phyloP scores from a whole-genome alignment of 305 asterid species.

The Ajuga reptans region DNA sequence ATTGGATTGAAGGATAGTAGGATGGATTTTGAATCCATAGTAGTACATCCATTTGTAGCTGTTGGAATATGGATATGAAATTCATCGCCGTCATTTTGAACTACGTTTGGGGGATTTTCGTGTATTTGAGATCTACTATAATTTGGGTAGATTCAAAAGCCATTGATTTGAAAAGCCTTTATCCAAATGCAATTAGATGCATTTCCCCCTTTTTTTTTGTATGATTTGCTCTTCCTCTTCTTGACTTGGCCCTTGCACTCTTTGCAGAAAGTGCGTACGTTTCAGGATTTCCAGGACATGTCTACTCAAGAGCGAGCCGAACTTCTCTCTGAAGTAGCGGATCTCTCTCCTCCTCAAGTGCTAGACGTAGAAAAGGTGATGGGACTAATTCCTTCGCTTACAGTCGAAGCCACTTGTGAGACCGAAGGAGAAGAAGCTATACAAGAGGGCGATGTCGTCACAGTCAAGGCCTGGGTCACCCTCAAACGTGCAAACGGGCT shows the following conservation, averaged over 20 bases:
- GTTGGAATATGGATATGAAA: not conserved
- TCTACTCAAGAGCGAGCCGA: constrained; percentile 49
- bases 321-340: constrained; percentile 56
- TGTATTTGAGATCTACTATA: not conserved
- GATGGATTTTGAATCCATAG: not conserved
- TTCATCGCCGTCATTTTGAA: not conserved
- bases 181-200: not conserved
- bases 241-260: not conserved
- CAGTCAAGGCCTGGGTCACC: constrained; percentile 76
- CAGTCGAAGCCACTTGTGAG: constrained; percentile 61
- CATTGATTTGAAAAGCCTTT: not conserved
- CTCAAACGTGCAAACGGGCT: constrained; percentile 70
- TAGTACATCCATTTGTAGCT: not conserved
- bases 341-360: constrained; percentile 46
- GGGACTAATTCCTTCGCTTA: constrained; percentile 58
- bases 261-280: constrained; percentile 50
- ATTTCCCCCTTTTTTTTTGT: not conserved
- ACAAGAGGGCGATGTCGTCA: constrained; percentile 80
- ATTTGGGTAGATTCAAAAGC: not conserved
- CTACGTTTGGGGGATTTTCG: not conserved
- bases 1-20: not conserved
- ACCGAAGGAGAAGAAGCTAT: constrained; percentile 93
- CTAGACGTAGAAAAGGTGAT: constrained; percentile 74
- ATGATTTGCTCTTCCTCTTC: not conserved
- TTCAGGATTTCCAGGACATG: constrained; percentile 62